These are phyloP conservation scores for Chalaropsis ovoidea DNA, from an alignment of 2,329 filamentous ascomycete species.

Conservation along the genomic window DNA sequence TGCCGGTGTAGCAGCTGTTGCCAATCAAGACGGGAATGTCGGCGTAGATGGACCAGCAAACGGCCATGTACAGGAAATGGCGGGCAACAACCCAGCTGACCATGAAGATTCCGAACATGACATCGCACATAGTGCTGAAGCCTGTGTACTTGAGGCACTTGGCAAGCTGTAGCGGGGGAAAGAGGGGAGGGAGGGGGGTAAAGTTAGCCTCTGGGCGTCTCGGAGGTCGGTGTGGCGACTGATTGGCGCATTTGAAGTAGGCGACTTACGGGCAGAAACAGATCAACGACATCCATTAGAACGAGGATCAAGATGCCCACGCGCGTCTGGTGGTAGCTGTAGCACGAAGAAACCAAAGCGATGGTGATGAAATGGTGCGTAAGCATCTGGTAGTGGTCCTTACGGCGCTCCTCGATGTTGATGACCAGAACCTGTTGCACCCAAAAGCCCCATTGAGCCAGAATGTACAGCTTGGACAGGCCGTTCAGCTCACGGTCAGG, in stretches of 20 bases:
- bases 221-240: background rate
- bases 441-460: slow-evolving; percentile 87
- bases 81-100: slow-evolving; percentile 72
- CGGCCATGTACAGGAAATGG: slow-evolving; percentile 66
- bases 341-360: slow-evolving; percentile 67
- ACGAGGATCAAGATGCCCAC: slow-evolving; percentile 83
- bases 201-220: slow-evolving; percentile 25
- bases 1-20: slow-evolving; percentile 60
- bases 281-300: slow-evolving; percentile 87
- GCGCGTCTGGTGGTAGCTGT: slow-evolving; percentile 75
- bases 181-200: background rate
- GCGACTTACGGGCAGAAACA: slow-evolving; percentile 65
- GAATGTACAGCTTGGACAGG: slow-evolving; percentile 76
- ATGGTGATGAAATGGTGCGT: slow-evolving; percentile 88
- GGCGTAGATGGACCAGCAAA: slow-evolving; percentile 72
- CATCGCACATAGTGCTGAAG: slow-evolving; percentile 65
- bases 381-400: slow-evolving; percentile 95
- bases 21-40: slow-evolving; percentile 53
- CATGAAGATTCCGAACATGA: slow-evolving; percentile 77
- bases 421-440: slow-evolving; percentile 89
- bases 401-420: slow-evolving; percentile 85
- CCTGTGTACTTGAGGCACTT: slow-evolving; percentile 90
- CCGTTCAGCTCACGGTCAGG: slow-evolving; percentile 65
- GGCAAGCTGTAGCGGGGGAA: slow-evolving; percentile 50
- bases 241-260: background rate